Evolutionary conservation across 768 basidiomycete genomes (phyloP).

Genomic region (Tephrocybe sp.): DNA sequence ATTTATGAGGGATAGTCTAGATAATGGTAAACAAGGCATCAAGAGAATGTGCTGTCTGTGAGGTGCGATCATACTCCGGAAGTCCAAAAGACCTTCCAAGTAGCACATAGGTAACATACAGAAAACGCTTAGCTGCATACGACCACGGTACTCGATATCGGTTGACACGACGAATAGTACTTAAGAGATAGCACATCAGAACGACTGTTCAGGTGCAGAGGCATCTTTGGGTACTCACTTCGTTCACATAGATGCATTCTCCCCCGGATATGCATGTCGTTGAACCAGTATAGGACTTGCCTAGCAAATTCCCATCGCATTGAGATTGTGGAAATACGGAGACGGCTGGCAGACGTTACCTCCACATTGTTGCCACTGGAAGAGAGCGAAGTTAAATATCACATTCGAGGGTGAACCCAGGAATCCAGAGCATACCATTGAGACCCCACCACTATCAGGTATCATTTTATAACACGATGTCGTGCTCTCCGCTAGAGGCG

Average conservation of each 20-base stretch:
- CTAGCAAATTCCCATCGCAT: neutral
- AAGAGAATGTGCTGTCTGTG: too few species aligned
- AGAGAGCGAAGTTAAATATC: neutral
- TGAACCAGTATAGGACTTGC: neutral
- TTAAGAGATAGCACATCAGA: neutral
- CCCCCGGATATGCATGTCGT: conserved; percentile 6
- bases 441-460: neutral
- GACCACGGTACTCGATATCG: conserved; percentile 2
- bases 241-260: conserved; percentile 11
- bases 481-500: neutral
- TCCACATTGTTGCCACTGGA: conserved; percentile 10
- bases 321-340: neutral
- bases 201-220: neutral
- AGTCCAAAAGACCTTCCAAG: too few species aligned
- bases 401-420: neutral
- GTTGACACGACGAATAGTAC: conserved; percentile 14
- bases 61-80: too few species aligned
- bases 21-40: too few species aligned
- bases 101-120: too few species aligned
- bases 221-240: neutral
- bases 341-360: neutral
- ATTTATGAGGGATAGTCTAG: too few species aligned
- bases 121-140: neutral
- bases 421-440: neutral
- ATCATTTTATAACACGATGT: conserved; percentile 1